Base-by-base conservation (phyloP, 2,329 filamentous ascomycete species). In the Thelonectria discophora region DNA sequence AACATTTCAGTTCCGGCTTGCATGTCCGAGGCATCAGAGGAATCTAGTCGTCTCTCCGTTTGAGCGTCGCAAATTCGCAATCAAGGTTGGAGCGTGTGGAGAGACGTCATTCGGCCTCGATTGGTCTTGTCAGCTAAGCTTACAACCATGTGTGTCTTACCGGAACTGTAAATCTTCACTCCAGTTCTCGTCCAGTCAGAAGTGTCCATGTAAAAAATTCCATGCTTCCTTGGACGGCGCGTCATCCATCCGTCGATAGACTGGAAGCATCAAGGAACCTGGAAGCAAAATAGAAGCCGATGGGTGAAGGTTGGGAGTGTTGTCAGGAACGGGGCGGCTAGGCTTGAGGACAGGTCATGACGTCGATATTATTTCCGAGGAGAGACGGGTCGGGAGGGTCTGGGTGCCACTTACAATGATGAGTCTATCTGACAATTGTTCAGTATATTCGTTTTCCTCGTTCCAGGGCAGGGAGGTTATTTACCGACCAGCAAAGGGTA, bases 21-120 rank as follows among this genome's bases (percentile, higher is more conserved):
- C 39, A 52, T 20, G 18, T 18, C 20, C 27, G 32, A 20, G 34
- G 30, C 24, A 30, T 24, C 39, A 20, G 42, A 20, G 58, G 52
- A 24, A 53, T 39, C 15, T 59, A 64, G 50, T 24, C 24, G 24
- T 24, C 4, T 24, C 24, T 24, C 24, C 24, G 24, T 24, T 4
- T 24, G 24, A 24, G 24, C 24, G 7, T 24, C 24, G 4, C 7
- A 32, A 65, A 66, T 57, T 57, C 55, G 59, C 46, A 58, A 69
- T 71, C 66, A 67, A 69, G 66, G 68, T 68, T 60, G 60, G 43
- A 60, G 49, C 60, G 42, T 71, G 63, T 64, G 69, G 69, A 68
- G 69, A 59, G 52, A 21, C 40, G 17, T 37, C 53, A 34, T 11
- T 13, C 32, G 32, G 10, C 20, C 17, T 43, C 63, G 65, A 71